Evolutionary conservation across 2,329 filamentous ascomycete species (phyloP), one percentile per base, ranked within the genome.

Genomic region (Stagonosporopsis rhizophila): DNA sequence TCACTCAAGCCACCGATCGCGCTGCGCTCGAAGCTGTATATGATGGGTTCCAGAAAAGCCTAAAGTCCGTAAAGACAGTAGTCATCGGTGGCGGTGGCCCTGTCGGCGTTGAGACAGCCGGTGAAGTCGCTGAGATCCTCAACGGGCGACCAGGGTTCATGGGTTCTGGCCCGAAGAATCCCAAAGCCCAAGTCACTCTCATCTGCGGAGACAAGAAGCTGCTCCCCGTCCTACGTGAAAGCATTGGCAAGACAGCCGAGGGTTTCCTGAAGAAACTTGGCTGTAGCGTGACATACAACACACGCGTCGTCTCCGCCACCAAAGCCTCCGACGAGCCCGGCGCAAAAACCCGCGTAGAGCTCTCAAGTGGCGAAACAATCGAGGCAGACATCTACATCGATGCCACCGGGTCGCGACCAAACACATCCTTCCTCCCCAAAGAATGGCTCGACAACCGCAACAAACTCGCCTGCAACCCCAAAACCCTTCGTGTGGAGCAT

Each of bases 371-470:
- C 39, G 76, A 80, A 50, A 78, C 75, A 3, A 63, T 83, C 55
- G 75, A 76, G 0, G 79, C 80, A 6, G 84, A 86, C 61, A 67
- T 85, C 46, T 85, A 83, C 68, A 81, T 87, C 56, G 79, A 81
- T 17, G 82, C 81, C 8, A 81, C 79, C 1, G 84, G 84, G 17
- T 78, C 77, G 9, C 71, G 74, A 15, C 83, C 83, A 0, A 85
- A 84, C 69, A 83, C 79, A 25, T 73, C 72, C 30, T 87, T 82
- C 67, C 74, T 87, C 1, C 83, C 84, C 1, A 68, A 73, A 14
- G 71, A 77, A 2, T 80, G 83, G 68, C 76, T 86, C 14, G 75
- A 80, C 57, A 72, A 72, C n/a, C 74, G 73, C 45, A 81, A 81
- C 37, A 81, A 79, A 63, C 79, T 87, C 22, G 75, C 75, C 25